These are phyloP conservation scores for Penicillium sclerotiorum DNA, from an alignment of 2,329 filamentous ascomycete species.

Conservation along the genomic window DNA sequence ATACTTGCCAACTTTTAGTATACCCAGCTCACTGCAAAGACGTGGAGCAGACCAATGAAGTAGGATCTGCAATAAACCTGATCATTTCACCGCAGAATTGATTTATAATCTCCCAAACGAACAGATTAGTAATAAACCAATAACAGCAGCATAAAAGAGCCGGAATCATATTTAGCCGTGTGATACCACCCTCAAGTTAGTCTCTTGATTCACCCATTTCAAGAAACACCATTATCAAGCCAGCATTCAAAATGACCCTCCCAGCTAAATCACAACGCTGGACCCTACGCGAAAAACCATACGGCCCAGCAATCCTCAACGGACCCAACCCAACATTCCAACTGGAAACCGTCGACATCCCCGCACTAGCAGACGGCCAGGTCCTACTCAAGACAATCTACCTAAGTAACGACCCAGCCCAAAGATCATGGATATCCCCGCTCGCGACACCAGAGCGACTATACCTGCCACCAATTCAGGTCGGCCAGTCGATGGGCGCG, in stretches of 20 bases:
- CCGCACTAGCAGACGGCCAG: constrained; percentile 28
- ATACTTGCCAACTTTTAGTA: too few relatives aligned
- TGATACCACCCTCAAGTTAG: too few relatives aligned
- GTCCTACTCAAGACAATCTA: constrained; percentile 51
- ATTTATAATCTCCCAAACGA: too few relatives aligned
- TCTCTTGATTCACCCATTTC: background rate
- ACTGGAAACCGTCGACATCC: background rate
- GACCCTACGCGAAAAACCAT: constrained; percentile 4
- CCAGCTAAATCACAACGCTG: background rate
- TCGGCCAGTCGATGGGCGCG: constrained; percentile 44
- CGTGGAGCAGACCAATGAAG: too few relatives aligned
- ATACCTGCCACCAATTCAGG: constrained; percentile 49
- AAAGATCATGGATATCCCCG: constrained; percentile 54
- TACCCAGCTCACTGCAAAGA: too few relatives aligned
- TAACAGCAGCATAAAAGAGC: background rate
- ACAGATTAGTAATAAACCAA: background rate
- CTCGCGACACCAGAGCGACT: constrained; percentile 45
- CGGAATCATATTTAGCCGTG: background rate
- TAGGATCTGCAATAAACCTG: too few relatives aligned
- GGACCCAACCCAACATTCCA: constrained; percentile 3
- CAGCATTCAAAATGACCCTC: background rate
- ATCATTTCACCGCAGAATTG: too few relatives aligned
- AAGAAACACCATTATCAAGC: background rate
- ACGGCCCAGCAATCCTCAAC: background rate
- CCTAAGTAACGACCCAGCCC: constrained; percentile 58